A percentile compares a stretch with the other conserved stretches of the same genome.
Conservation (phyloP, 2,329 filamentous ascomycete genomes). For the Calonectria multiphialidica region DNA sequence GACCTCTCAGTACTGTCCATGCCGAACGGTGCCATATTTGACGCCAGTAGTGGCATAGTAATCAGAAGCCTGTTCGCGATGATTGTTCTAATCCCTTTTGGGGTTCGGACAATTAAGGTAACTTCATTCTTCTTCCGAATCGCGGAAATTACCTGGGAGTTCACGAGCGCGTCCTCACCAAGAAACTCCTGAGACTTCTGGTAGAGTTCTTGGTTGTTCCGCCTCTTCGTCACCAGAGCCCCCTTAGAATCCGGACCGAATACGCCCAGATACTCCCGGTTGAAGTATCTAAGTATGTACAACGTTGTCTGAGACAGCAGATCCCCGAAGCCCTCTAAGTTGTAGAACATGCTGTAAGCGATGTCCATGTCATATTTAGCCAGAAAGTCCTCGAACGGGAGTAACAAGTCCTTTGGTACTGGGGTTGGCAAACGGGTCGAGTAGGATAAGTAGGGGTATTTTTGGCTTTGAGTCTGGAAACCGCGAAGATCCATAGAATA, state of each 20-base stretch:
- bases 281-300: conserved; percentile 31
- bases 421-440: conserved; percentile 31
- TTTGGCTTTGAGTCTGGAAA: conserved; percentile 23
- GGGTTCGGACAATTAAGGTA: conserved; percentile 16
- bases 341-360: conserved; percentile 33
- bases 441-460: conserved; percentile 31
- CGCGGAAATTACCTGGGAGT: conserved; percentile 20
- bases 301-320: conserved; percentile 29
- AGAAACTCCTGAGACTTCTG: conserved; percentile 20
- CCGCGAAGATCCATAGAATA: conserved; percentile 18
- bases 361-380: conserved; percentile 27
- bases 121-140: conserved; percentile 22
- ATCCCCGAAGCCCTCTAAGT: conserved; percentile 32
- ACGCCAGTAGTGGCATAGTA: conserved; percentile 22
- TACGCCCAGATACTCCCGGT: conserved; percentile 25
- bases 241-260: conserved; percentile 27
- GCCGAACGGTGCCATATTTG: conserved; percentile 26
- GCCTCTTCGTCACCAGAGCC: conserved; percentile 28
- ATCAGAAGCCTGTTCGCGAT: conserved; percentile 27
- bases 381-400: conserved; percentile 30
- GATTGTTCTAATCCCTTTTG: conserved; percentile 15
- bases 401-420: conserved; percentile 27
- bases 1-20: conserved; percentile 18
- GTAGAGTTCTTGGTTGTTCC: conserved; percentile 34
- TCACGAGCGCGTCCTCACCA: conserved; percentile 24